Percentiles rank a stretch among this genome's conserved stretches.
These are phyloP conservation scores for Mortierella sp. DNA, from an alignment of 371 early-diverging fungal genomes.

Conservation along the genomic window DNA sequence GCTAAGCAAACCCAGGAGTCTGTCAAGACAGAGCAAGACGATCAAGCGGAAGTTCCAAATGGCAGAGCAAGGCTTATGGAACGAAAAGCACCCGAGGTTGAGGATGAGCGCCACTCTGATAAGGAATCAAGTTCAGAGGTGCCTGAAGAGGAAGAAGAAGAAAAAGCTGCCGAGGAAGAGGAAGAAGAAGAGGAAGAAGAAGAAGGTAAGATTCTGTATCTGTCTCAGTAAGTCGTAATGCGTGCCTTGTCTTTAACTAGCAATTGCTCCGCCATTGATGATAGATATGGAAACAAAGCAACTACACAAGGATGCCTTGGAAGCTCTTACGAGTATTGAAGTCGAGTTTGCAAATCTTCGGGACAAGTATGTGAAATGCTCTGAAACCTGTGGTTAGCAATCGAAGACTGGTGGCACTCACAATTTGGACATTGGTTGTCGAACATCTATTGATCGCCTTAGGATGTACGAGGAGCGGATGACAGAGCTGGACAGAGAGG, in stretches of 20 bases:
- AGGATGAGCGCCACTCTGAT: conserved; percentile 18
- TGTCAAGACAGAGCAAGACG: conserved; percentile 25
- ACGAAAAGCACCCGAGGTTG: conserved; percentile 19
- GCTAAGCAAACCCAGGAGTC: conserved; percentile 12
- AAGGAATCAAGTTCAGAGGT: conserved; percentile 38
- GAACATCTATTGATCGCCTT: neutral
- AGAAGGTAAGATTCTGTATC: conserved; percentile 5
- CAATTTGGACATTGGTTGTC: neutral
- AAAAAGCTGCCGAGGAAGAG: conserved; percentile 38
- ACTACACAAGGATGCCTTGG: conserved; percentile 60
- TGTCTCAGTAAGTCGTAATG: neutral
- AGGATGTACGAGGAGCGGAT: conserved; percentile 75
- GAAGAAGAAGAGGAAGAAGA: conserved; percentile 31
- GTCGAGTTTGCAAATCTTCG: conserved; percentile 64
- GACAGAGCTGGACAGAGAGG: conserved; percentile 69
- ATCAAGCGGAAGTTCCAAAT: conserved; percentile 20
- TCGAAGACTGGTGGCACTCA: neutral
- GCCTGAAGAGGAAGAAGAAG: conserved; percentile 40
- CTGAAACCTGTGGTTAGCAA: conserved; percentile 1
- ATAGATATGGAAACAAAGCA: conserved; percentile 50
- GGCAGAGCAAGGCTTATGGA: conserved; percentile 37
- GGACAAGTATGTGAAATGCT: conserved; percentile 59
- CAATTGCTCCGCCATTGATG: neutral
- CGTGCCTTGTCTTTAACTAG: neutral
- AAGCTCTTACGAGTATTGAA: conserved; percentile 64